Base-by-base conservation (phyloP, 2,329 filamentous ascomycete species). In the Fusarium udum region DNA sequence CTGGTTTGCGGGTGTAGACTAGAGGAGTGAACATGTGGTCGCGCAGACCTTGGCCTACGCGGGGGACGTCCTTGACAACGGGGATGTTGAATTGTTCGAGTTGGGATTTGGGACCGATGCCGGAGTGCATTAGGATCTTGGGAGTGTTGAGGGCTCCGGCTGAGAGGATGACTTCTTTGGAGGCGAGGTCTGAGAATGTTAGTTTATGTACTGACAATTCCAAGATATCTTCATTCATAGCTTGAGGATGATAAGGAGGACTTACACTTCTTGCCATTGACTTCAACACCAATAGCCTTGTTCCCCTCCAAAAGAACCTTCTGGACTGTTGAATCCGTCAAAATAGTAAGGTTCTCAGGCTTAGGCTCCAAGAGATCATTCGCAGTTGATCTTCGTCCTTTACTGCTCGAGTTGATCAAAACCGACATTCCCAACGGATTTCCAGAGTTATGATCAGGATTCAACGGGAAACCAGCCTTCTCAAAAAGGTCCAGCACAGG, bases 401-500 rank as follows among this genome's bases (percentile, higher is more conserved):
- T 80, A 32, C 82, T 75, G n/a, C 85, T 82, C 16, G 87, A 88
- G 52, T 85, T 86, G 69, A 88, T 85, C 22, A 84, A 75, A 48
- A 86, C 79, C 3, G 84, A 84, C 80, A 91, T 85, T 7, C 90
- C 90, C 36, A 90, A 81, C 0, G 87, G 88, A 73, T 91, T 84
- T 0, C 89, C 89, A 13, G 85, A 87, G 69, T 91, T 91, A 43
- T 88, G 83, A 70, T 91, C 89, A 0, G 82, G 82, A 67, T 90
- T 90, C 24, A 85, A 70, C 1, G 83, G 80, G 40, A 86, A 82
- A 0, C 88, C 88, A 31, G 83, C 82, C 42, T 87, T 77, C 64
- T 87, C 82, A 45, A 87, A 87, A 12, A 84, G 78, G 66, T 88
- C 84, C 46, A 87, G 77, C 37, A 87, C 72, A 2, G 81, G 80